Conservation (phyloP, 2,329 filamentous ascomycete genomes). For the Monosporascus sp. region DNA sequence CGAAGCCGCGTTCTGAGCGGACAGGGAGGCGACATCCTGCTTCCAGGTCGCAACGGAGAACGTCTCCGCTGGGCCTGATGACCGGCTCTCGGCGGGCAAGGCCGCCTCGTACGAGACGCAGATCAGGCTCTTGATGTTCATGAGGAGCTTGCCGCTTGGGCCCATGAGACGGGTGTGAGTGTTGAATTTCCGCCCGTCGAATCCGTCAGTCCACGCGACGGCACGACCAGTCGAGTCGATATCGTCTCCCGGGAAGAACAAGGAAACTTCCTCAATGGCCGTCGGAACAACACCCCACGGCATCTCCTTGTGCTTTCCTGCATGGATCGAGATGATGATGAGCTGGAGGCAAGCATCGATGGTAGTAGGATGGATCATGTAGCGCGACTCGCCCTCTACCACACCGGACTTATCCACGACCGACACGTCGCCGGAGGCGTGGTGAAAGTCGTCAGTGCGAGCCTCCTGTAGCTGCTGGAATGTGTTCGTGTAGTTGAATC, state of each 20-base stretch:
- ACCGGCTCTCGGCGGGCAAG: conserved; percentile 7
- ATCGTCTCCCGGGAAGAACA: conserved; percentile 6
- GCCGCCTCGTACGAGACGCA: conserved; percentile 20
- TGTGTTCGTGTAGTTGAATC: conserved; percentile 14
- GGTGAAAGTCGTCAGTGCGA: conserved; percentile 6
- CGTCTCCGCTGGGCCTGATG: conserved; percentile 4
- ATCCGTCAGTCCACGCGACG: conserved; percentile 8
- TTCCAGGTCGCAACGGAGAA: conserved; percentile 14
- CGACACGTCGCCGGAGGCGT: conserved; percentile 5
- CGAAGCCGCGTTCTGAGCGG: not conserved
- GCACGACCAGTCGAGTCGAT: conserved; percentile 3
- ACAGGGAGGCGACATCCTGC: conserved; percentile 4
- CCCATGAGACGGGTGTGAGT: conserved; percentile 11
- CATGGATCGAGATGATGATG: conserved; percentile 12
- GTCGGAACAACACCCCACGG: conserved; percentile 14
- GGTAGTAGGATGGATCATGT: conserved; percentile 28
- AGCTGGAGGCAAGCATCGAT: conserved; percentile 24
- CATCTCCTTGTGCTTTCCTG: conserved; percentile 13
- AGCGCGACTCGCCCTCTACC: conserved; percentile 18
- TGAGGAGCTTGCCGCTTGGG: conserved; percentile 9
- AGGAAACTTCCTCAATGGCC: conserved; percentile 6
- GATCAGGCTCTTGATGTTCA: conserved; percentile 15
- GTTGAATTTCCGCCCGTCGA: conserved; percentile 12
- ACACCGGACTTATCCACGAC: conserved; percentile 2
- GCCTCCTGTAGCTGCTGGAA: conserved; percentile 12